Evolutionary conservation across 129 eudicot genomes (phyloP).

Genomic region (Helianthus annuus): DNA sequence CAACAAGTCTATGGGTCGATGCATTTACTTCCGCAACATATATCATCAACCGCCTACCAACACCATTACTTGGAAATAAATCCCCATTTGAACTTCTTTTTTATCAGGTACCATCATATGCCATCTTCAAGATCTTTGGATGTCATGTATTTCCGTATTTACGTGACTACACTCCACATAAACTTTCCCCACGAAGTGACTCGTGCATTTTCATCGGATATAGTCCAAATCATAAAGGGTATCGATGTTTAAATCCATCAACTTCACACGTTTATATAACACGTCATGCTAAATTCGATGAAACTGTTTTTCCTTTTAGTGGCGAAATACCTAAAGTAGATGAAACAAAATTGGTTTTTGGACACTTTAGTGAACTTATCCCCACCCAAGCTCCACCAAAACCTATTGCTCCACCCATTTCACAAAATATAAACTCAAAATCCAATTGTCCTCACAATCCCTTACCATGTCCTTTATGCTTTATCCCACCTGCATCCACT

Average conservation of each 20-base stretch:
- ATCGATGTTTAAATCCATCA: not conserved
- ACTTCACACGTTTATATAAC: not conserved
- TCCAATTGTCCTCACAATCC: too few relatives aligned
- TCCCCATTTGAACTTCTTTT: not conserved
- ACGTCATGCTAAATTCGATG: not conserved
- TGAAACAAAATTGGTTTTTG: not conserved
- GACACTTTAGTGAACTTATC: too few relatives aligned
- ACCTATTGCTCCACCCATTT: too few relatives aligned
- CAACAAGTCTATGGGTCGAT: too few relatives aligned
- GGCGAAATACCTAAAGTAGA: too few relatives aligned
- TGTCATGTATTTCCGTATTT: not conserved
- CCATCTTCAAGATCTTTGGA: not conserved
- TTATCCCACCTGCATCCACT: too few relatives aligned
- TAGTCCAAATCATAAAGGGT: not conserved
- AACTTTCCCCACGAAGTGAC: not conserved
- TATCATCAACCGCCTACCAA: not conserved
- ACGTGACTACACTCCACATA: not conserved
- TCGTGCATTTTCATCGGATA: not conserved
- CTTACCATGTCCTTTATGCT: too few relatives aligned
- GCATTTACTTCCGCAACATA: too few relatives aligned
- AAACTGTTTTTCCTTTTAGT: too few relatives aligned
- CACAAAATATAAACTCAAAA: too few relatives aligned
- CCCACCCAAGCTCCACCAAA: too few relatives aligned
- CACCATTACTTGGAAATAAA: too few relatives aligned
- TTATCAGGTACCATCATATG: not conserved